Percentiles rank a stretch among this genome's conserved stretches.
Conservation (phyloP, 2,329 filamentous ascomycete genomes). For the Hymenotorrendiella dingleyae region DNA sequence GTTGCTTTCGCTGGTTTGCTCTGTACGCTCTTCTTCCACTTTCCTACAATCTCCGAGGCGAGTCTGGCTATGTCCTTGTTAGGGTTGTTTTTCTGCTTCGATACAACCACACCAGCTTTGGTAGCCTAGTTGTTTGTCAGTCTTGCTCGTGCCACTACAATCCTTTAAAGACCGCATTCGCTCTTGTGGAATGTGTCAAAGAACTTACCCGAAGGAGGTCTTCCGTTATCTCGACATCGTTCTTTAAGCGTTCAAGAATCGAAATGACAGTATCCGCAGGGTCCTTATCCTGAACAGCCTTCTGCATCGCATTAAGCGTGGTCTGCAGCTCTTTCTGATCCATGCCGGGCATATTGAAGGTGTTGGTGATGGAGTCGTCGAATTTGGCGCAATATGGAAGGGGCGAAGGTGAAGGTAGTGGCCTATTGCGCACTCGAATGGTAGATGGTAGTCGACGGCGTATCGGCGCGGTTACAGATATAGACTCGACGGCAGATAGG, state of each 20-base stretch:
- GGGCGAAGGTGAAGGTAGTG: background rate
- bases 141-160: slow-evolving; percentile 1
- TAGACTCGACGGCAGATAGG: background rate
- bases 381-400: background rate
- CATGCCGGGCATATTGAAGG: slow-evolving; percentile 16
- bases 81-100: slow-evolving; percentile 68
- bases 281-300: slow-evolving; percentile 71
- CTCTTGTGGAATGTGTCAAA: slow-evolving; percentile 17
- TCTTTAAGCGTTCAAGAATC: slow-evolving; percentile 73
- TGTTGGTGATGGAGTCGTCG: background rate
- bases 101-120: slow-evolving; percentile 85
- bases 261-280: slow-evolving; percentile 64
- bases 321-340: slow-evolving; percentile 27
- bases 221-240: slow-evolving; percentile 77
- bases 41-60: slow-evolving; percentile 76
- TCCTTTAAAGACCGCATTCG: slow-evolving; percentile 3
- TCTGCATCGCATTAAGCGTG: slow-evolving; percentile 57
- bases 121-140: slow-evolving; percentile 51
- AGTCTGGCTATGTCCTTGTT: slow-evolving; percentile 76
- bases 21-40: slow-evolving; percentile 79
- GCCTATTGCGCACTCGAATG: too few species aligned
- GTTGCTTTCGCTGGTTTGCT: slow-evolving; percentile 51
- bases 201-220: slow-evolving; percentile 72
- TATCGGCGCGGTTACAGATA: too few species aligned
- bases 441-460: too few species aligned